phyloP scores from a whole-genome alignment of 192 early-diverging fungal species.

The Linnemannia exigua region DNA sequence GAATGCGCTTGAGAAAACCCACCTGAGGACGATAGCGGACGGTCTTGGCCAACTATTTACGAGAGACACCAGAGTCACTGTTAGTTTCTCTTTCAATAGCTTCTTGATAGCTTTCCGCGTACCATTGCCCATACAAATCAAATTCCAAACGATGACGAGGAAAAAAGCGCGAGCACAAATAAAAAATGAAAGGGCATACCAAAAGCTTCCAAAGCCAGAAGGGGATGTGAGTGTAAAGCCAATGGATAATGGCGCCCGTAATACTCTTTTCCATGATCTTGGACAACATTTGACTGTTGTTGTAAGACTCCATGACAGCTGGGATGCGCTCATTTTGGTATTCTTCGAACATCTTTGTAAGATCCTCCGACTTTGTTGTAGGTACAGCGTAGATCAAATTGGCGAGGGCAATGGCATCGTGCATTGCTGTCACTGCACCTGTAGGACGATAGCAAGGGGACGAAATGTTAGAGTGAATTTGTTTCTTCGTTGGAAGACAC shows the following conservation, averaged over 20 bases:
- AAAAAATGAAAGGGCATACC: not conserved
- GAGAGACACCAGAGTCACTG: not conserved
- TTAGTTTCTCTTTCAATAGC: not conserved
- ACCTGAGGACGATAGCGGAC: not conserved
- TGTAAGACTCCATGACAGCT: not conserved
- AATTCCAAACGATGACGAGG: not conserved
- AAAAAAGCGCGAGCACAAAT: not conserved
- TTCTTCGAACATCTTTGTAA: not conserved
- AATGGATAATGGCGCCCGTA: not conserved
- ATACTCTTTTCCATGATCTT: not conserved
- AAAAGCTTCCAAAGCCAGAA: not conserved
- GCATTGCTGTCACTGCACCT: not conserved
- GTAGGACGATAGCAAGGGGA: too few relatives aligned
- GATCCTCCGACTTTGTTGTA: not conserved
- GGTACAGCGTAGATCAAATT: not conserved
- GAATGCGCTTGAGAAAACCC: not conserved
- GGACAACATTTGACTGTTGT: not conserved
- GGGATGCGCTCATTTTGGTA: not conserved
- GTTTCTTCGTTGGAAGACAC: too few relatives aligned
- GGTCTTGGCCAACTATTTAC: not conserved
- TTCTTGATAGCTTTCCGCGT: too few relatives aligned
- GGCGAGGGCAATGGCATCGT: constrained; percentile 1
- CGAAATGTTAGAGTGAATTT: too few relatives aligned
- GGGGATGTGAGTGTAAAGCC: not conserved
- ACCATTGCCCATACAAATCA: too few relatives aligned